Conservation (phyloP, 2,329 filamentous ascomycete genomes). For the Davidsoniella virescens region DNA sequence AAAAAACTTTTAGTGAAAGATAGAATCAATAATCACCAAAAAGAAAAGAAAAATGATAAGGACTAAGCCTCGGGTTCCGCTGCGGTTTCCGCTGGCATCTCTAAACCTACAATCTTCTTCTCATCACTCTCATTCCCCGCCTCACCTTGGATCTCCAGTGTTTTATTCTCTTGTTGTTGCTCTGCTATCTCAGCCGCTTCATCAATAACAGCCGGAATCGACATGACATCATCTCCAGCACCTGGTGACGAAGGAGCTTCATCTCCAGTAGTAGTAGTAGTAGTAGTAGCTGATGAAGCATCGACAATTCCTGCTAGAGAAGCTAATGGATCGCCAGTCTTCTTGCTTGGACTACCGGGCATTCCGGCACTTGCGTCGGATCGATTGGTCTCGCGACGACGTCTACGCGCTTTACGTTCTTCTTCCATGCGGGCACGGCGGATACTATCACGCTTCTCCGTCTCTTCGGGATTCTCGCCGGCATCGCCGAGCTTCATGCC, state of each 20-base stretch:
- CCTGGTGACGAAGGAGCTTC: background rate
- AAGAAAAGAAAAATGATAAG: background rate
- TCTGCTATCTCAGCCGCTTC: background rate
- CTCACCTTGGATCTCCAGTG: background rate
- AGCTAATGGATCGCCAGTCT: background rate
- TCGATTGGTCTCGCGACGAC: constrained; percentile 45
- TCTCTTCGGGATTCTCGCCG: constrained; percentile 33
- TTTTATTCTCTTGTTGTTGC: background rate
- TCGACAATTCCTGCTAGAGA: background rate
- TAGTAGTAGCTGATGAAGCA: background rate
- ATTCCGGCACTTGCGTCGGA: constrained; percentile 15
- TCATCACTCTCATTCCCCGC: background rate
- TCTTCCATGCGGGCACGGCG: constrained; percentile 63
- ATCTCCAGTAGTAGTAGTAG: background rate
- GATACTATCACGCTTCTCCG: constrained; percentile 41
- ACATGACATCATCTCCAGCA: background rate
- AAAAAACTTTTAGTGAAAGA: background rate
- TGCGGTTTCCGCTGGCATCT: no score
- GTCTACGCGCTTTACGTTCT: constrained; percentile 51
- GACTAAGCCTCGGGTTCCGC: background rate
- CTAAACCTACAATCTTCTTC: no score
- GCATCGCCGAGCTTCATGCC: constrained; percentile 57
- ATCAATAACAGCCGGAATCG: background rate
- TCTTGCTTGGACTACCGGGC: constrained; percentile 16
- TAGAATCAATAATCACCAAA: background rate